These are phyloP conservation scores for Ophiostoma fasciatum DNA, from an alignment of 2,329 filamentous ascomycete genomes.

Conservation along the genomic window DNA sequence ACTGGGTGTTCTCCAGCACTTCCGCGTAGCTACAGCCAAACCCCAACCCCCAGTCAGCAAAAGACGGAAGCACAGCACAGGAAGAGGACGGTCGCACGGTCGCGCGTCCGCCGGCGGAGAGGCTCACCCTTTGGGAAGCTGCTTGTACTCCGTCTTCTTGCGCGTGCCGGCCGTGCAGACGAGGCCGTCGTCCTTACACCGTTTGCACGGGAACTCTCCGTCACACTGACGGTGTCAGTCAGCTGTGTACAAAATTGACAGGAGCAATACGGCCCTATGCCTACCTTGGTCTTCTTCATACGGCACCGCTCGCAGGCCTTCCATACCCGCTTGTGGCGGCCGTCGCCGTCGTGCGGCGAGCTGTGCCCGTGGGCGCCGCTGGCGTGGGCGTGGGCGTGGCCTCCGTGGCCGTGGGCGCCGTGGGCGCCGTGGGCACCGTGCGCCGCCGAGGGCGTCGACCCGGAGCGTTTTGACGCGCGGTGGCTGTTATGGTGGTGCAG, in stretches of 20 bases:
- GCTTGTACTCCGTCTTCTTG: conserved; percentile 56
- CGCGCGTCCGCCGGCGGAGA: too few species aligned
- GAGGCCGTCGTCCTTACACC: conserved; percentile 50
- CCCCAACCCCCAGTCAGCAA: neutral
- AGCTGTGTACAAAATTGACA: conserved; percentile 2
- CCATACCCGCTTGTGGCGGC: conserved; percentile 49
- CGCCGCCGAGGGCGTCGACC: conserved; percentile 9
- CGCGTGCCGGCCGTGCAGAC: conserved; percentile 48
- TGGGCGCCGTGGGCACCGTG: conserved; percentile 19
- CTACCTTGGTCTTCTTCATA: conserved; percentile 57
- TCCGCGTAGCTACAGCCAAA: conserved; percentile 38
- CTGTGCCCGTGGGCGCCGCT: conserved; percentile 14
- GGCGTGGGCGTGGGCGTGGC: conserved; percentile 8
- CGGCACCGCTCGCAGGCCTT: conserved; percentile 52
- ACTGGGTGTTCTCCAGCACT: conserved; percentile 50
- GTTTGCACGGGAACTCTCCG: conserved; percentile 50
- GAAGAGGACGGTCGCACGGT: too few species aligned
- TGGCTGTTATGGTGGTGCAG: conserved; percentile 18
- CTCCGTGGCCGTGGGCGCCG: neutral
- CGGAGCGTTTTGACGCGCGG: conserved; percentile 36
- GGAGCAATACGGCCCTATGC: neutral
- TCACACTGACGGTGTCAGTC: conserved; percentile 34
- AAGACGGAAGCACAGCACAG: too few species aligned
- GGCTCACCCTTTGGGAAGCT: conserved; percentile 44
- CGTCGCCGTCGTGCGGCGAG: conserved; percentile 29